Evolutionary conservation across 306 rosid genomes (phyloP).

Genomic region (Quercus berberidifolia): DNA sequence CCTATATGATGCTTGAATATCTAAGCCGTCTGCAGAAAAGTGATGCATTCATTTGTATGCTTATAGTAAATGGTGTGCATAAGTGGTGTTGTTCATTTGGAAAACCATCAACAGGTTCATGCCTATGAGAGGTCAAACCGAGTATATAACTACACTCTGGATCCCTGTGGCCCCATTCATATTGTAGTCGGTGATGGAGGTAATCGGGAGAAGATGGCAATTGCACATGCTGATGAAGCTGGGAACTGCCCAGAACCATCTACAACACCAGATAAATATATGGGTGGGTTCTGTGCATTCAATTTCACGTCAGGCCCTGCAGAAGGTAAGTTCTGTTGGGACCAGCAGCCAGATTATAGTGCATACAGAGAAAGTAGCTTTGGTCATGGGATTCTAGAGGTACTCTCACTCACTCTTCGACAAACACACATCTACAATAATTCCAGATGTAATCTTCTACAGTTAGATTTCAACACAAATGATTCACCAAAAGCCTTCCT

Average conservation of each 20-base stretch:
- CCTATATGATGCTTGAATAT: neutral
- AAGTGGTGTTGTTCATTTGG: neutral
- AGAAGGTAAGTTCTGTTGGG: slow-evolving; percentile 88
- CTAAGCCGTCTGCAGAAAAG: neutral
- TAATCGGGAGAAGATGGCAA: slow-evolving; percentile 78
- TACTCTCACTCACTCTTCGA: slow-evolving; percentile 20
- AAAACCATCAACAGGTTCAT: slow-evolving; percentile 59
- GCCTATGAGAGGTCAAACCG: slow-evolving; percentile 91
- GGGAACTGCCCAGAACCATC: slow-evolving; percentile 84
- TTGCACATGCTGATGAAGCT: slow-evolving; percentile 73
- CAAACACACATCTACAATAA: neutral
- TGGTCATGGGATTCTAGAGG: slow-evolving; percentile 97
- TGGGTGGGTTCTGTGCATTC: slow-evolving; percentile 71
- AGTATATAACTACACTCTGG: slow-evolving; percentile 83
- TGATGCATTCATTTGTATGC: neutral
- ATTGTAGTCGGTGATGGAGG: slow-evolving; percentile 89
- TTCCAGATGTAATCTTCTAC: neutral
- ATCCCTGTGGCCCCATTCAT: slow-evolving; percentile 80
- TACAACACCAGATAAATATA: slow-evolving; percentile 42
- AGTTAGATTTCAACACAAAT: neutral
- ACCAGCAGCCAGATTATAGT: slow-evolving; percentile 78
- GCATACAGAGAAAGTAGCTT: slow-evolving; percentile 94
- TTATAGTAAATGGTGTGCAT: neutral
- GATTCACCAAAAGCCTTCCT: neutral
- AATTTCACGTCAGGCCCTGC: slow-evolving; percentile 91